A percentile compares a stretch with the other conserved stretches of the same genome.
phyloP scores from a whole-genome alignment of 2,329 filamentous ascomycete species.

The Aspergillus quadrilineatus region DNA sequence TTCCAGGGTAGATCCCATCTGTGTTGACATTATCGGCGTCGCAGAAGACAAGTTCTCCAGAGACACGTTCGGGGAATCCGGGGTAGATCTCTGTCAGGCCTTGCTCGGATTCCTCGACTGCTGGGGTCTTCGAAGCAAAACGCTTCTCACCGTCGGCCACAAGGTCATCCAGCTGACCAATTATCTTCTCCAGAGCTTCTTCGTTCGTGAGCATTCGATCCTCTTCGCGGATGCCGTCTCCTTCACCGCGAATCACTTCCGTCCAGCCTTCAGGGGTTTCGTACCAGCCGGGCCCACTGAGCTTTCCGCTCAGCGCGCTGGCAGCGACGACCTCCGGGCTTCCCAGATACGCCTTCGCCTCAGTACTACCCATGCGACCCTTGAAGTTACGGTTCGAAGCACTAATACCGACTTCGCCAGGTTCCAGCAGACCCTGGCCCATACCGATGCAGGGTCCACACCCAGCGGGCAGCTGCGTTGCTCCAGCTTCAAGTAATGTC shows the following conservation, averaged over 20 bases:
- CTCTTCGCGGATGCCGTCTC: constrained; percentile 63
- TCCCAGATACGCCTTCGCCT: constrained; percentile 80
- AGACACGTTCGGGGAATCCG: constrained; percentile 80
- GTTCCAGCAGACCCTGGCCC: constrained; percentile 74
- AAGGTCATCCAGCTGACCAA: constrained; percentile 63
- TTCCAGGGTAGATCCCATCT: constrained; percentile 83
- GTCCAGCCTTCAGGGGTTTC: constrained; percentile 67
- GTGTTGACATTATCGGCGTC: constrained; percentile 88
- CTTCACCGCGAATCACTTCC: constrained; percentile 64
- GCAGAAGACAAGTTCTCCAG: constrained; percentile 84
- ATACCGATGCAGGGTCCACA: constrained; percentile 88
- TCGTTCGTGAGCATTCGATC: constrained; percentile 67
- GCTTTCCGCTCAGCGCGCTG: constrained; percentile 64
- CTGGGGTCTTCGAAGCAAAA: constrained; percentile 6
- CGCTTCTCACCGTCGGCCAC: constrained; percentile 18
- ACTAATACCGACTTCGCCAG: constrained; percentile 81
- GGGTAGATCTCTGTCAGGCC: constrained; percentile 68
- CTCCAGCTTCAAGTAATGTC: constrained; percentile 75
- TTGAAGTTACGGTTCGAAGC: constrained; percentile 89
- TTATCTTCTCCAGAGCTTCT: constrained; percentile 69
- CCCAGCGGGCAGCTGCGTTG: constrained; percentile 65
- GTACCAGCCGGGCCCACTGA: constrained; percentile 72
- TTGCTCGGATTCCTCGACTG: constrained; percentile 22
- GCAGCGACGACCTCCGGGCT: constrained; percentile 91
- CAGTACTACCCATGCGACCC: constrained; percentile 79